Percentiles rank a stretch among this genome's conserved stretches.
Conservation (phyloP, 805 yeast genomes). For the Candida montana region DNA sequence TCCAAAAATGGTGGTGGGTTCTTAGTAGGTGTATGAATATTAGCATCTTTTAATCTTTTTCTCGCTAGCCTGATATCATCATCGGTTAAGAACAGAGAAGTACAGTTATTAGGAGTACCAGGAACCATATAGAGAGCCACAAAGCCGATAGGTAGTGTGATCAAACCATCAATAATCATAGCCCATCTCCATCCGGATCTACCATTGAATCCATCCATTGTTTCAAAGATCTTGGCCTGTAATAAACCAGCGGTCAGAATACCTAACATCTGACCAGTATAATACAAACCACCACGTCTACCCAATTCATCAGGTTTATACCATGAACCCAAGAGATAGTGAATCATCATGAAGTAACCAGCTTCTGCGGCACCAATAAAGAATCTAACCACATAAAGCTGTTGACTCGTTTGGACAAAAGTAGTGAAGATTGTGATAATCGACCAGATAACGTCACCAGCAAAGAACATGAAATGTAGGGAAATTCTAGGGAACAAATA, state of each 20-base stretch:
- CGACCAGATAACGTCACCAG: slow-evolving; percentile 7
- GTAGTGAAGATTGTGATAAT: slow-evolving; percentile 5
- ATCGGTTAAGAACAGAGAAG: slow-evolving; percentile 47
- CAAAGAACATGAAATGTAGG: slow-evolving; percentile 33
- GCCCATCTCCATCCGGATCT: slow-evolving; percentile 63
- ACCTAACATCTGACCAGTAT: slow-evolving; percentile 46
- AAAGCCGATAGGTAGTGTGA: slow-evolving; percentile 54
- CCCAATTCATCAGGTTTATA: slow-evolving; percentile 51
- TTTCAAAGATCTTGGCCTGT: slow-evolving; percentile 39
- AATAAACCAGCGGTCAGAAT: slow-evolving; percentile 51
- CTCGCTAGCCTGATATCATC: slow-evolving; percentile 53
- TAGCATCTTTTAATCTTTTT: slow-evolving; percentile 30
- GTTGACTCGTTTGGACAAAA: background rate
- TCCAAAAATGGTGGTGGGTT: slow-evolving; percentile 33
- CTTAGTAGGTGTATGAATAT: slow-evolving; percentile 27
- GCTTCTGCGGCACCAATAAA: slow-evolving; percentile 14
- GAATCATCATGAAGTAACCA: slow-evolving; percentile 28
- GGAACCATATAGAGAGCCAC: slow-evolving; percentile 53
- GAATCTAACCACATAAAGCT: slow-evolving; percentile 6
- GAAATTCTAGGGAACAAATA: slow-evolving; percentile 50
- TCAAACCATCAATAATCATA: slow-evolving; percentile 55
- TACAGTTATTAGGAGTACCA: slow-evolving; percentile 58
- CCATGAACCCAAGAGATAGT: slow-evolving; percentile 56
- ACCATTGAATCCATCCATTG: slow-evolving; percentile 38
- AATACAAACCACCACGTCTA: slow-evolving; percentile 56